A percentile compares a stretch with the other conserved stretches of the same genome.
phyloP scores from a whole-genome alignment of 148 eudicot species.

The Rhododendron kiyosumense region DNA sequence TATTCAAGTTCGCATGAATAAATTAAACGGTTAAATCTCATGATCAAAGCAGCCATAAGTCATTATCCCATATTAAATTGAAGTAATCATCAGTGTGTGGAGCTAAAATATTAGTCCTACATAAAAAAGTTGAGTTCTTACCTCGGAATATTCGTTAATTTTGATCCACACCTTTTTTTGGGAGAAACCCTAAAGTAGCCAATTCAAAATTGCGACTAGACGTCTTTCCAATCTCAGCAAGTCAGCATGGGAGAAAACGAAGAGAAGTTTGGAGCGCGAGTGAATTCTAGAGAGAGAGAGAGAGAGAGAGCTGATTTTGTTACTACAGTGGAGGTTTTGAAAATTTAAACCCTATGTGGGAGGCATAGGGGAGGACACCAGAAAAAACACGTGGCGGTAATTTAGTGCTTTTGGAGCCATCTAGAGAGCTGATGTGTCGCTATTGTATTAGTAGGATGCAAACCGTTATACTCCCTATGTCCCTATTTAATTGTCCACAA shows the following conservation, averaged over 20 bases:
- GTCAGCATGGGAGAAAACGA: neutral
- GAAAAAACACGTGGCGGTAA: neutral
- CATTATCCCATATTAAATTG: neutral
- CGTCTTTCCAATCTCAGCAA: neutral
- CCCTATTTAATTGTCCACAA: too few species aligned
- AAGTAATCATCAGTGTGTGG: too few species aligned
- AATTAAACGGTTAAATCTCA: neutral
- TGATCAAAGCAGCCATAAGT: neutral
- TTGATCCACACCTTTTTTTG: neutral
- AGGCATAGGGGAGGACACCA: neutral
- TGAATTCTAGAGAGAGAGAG: neutral
- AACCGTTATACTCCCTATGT: too few species aligned
- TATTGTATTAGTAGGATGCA: too few species aligned
- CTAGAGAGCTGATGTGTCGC: too few species aligned
- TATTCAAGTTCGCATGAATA: neutral
- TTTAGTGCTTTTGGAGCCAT: too few species aligned
- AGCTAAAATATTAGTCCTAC: neutral
- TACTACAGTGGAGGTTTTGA: neutral
- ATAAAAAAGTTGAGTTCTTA: neutral
- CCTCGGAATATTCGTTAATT: slow-evolving; percentile 3
- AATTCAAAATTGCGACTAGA: neutral
- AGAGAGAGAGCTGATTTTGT: neutral
- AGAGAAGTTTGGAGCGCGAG: neutral
- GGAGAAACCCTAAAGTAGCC: neutral
- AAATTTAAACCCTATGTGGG: neutral